Conservation (phyloP, 1,284 basidiomycete genomes). For the Ganoderma resinaceum region DNA sequence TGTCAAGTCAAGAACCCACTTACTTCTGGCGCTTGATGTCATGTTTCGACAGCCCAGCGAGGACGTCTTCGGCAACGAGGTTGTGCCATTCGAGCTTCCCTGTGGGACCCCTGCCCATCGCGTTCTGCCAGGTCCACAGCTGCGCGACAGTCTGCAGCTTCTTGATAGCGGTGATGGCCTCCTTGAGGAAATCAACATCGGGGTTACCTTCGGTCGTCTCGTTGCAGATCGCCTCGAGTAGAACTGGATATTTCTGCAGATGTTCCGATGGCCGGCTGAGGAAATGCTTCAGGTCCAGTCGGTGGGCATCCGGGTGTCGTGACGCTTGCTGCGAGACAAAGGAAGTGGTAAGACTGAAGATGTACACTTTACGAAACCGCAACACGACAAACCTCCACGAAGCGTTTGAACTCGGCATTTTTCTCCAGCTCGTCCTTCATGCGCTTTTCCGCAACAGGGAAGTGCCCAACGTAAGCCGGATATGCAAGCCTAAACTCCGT, state of each 20-base stretch:
- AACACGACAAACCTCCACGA: constrained; percentile 78
- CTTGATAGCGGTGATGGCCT: constrained; percentile 80
- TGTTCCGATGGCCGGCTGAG: constrained; percentile 89
- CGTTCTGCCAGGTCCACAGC: constrained; percentile 85
- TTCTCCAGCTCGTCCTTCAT: constrained; percentile 86
- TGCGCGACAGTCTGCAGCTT: constrained; percentile 80
- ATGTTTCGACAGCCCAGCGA: constrained; percentile 71
- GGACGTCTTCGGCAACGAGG: constrained; percentile 75
- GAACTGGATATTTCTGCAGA: constrained; percentile 88
- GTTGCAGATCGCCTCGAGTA: constrained; percentile 87
- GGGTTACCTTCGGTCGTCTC: constrained; percentile 82
- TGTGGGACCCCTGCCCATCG: constrained; percentile 80
- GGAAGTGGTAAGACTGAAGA: neutral
- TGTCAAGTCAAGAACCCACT: constrained; percentile 41
- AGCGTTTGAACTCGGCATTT: constrained; percentile 85
- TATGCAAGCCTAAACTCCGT: constrained; percentile 90
- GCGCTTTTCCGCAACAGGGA: constrained; percentile 86
- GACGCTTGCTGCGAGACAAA: constrained; percentile 53
- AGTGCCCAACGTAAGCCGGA: constrained; percentile 84
- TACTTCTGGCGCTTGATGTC: constrained; percentile 90
- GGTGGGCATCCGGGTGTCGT: constrained; percentile 71
- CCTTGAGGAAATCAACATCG: constrained; percentile 79
- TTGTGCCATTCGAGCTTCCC: constrained; percentile 90
- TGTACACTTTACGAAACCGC: neutral
- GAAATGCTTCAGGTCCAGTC: constrained; percentile 89